Evolutionary conservation across 768 basidiomycete species (phyloP), one percentile per base, ranked within the genome.

Genomic region (Lactifluus pinguis): DNA sequence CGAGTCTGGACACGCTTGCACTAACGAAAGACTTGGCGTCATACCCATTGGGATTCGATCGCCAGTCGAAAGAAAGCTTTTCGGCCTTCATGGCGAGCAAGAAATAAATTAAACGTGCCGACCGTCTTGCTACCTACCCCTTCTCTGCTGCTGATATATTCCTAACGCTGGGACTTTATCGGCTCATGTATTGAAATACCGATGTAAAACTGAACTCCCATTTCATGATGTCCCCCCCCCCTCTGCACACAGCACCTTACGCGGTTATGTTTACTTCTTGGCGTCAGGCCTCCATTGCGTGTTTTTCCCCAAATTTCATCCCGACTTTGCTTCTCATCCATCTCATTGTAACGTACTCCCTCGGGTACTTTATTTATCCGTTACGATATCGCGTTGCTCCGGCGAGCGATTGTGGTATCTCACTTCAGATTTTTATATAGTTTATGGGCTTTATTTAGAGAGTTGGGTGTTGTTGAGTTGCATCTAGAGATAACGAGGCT

Each of bases 1-100:
- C 91, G 32, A 92, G 90, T 69, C 74, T 93, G 65, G 91, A 93
- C 67, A 92, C 91, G 0, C 77, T 93, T 38, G 89, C 87, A 3
- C 78, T 93, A 60, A 92, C 90, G 62, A 85, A 79, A 67, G 91
- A 91, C 71, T 72, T 93, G 57, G 83, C 88, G 47, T 87, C 87
- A n/a, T 92, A 89, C 68, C 89, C 90, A 15, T 79, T 92, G 57
- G 83, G 81, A 36, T 90, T 88, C 68, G 86, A 91, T 49, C 62
- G 57, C 10, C 58, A 47, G 21, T 57, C 62, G 51, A 57, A 55
- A 47, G 61, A 64, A 25, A 57, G 55, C 50, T 60, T 59, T 41
- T 3, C 59, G 25, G 51, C 55, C 44, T 57, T 53, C 39, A 41
- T 56, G 45, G 44, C 17, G 17, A 64, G 32, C 19, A 56, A 50